phyloP scores from a whole-genome alignment of 768 basidiomycete species.

The Podaxis sp. region DNA sequence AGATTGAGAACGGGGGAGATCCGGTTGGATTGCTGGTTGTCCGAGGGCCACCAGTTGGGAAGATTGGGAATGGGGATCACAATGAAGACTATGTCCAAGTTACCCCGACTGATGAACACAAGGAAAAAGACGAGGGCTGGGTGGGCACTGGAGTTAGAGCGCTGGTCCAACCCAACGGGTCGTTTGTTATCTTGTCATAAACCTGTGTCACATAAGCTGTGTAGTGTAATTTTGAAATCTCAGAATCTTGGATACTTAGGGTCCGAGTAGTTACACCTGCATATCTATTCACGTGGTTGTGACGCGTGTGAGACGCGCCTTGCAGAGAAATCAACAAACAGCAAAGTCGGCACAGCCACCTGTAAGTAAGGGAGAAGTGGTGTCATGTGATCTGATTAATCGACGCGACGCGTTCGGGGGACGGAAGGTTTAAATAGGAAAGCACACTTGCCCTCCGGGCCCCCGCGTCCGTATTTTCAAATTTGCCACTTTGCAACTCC shows the following conservation, averaged over 20 bases:
- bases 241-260: too few relatives aligned
- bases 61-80: slow-evolving; percentile 34
- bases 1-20: slow-evolving; percentile 64
- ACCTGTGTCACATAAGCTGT: neutral
- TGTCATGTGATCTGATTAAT: slow-evolving; percentile 16
- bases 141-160: slow-evolving; percentile 24
- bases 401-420: slow-evolving; percentile 18
- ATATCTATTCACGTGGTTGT: slow-evolving; percentile 19
- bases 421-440: slow-evolving; percentile 32
- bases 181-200: slow-evolving; percentile 45
- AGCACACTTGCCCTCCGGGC: slow-evolving; percentile 6
- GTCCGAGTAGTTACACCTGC: too few relatives aligned
- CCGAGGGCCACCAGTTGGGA: slow-evolving; percentile 75
- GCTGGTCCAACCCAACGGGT: slow-evolving; percentile 62
- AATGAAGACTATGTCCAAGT: slow-evolving; percentile 36
- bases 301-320: slow-evolving; percentile 19
- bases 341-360: slow-evolving; percentile 43
- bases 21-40: slow-evolving; percentile 62
- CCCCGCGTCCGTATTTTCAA: slow-evolving; percentile 5
- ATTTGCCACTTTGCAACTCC: slow-evolving; percentile 12
- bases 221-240: neutral
- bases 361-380: neutral
- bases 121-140: slow-evolving; percentile 23
- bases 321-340: slow-evolving; percentile 36
- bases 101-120: slow-evolving; percentile 16